These are phyloP conservation scores for Saksenaea vasiformis DNA, from an alignment of 371 early-diverging fungal species.

Conservation along the genomic window DNA sequence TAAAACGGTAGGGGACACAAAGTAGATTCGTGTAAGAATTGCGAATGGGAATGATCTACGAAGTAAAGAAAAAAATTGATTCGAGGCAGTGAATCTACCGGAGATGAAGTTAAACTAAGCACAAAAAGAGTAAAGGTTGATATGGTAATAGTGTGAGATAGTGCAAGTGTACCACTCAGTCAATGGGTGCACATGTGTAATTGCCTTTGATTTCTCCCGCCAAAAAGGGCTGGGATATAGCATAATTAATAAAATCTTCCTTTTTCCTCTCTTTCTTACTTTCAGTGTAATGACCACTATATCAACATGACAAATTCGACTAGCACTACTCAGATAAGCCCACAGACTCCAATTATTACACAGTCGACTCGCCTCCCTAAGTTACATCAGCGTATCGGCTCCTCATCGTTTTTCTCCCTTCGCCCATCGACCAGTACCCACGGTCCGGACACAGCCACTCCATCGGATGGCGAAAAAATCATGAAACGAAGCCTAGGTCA, in stretches of 20 bases:
- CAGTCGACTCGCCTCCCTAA: not conserved
- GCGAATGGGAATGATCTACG: not conserved
- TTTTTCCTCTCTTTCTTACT: not conserved
- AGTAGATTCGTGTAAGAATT: not conserved
- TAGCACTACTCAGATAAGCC: not conserved
- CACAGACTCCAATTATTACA: not conserved
- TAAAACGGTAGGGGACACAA: not conserved
- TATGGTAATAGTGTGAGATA: not conserved
- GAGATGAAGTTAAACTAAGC: not conserved
- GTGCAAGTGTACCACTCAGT: not conserved
- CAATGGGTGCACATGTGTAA: not conserved
- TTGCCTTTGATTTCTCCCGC: conserved; percentile 4
- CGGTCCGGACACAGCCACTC: not conserved
- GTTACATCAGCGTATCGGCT: not conserved
- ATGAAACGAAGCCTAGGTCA: not conserved
- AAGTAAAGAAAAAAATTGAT: not conserved
- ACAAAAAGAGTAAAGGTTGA: not conserved
- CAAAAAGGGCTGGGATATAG: not conserved
- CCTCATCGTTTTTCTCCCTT: not conserved
- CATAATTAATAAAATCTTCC: not conserved
- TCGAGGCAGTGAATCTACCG: no score
- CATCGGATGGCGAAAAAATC: not conserved
- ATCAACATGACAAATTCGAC: not conserved
- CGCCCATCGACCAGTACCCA: not conserved
- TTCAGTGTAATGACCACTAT: not conserved